phyloP scores from a whole-genome alignment of 805 yeast genomes.

The Saccharomycodes ludwigii region DNA sequence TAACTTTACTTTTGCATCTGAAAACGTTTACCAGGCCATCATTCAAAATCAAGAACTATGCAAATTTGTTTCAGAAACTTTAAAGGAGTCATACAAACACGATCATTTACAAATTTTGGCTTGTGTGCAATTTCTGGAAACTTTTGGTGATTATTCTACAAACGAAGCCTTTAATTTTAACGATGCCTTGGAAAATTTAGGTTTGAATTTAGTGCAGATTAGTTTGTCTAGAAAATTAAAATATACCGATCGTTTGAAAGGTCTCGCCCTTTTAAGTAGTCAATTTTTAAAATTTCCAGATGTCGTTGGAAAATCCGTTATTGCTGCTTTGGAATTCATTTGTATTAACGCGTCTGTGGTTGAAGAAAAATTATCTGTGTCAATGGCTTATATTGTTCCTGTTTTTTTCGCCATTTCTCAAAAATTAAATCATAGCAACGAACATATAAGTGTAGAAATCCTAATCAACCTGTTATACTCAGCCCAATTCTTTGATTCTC shows the following conservation, averaged over 20 bases:
- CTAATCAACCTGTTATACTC: slow-evolving; percentile 31
- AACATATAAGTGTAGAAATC: slow-evolving; percentile 18
- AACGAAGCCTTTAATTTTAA: neutral
- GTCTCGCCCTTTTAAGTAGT: slow-evolving; percentile 22
- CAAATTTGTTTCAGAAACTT: slow-evolving; percentile 23
- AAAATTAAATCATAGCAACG: slow-evolving; percentile 15
- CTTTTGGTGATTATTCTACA: neutral
- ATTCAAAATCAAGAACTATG: slow-evolving; percentile 15
- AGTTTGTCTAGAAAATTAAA: slow-evolving; percentile 30
- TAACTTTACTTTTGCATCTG: slow-evolving; percentile 17
- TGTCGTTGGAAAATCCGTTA: slow-evolving; percentile 31
- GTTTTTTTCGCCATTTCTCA: slow-evolving; percentile 29
- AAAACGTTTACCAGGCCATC: slow-evolving; percentile 40
- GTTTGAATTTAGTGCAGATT: slow-evolving; percentile 38
- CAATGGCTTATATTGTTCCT: slow-evolving; percentile 22
- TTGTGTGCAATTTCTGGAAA: slow-evolving; percentile 14
- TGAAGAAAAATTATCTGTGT: slow-evolving; percentile 19
- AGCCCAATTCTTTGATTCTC: slow-evolving; percentile 30
- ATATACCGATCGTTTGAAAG: slow-evolving; percentile 24
- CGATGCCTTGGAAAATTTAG: slow-evolving; percentile 19
- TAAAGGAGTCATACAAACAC: slow-evolving; percentile 26
- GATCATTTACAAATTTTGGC: slow-evolving; percentile 25
- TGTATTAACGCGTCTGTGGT: neutral
- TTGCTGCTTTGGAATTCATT: slow-evolving; percentile 24
- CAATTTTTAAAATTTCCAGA: slow-evolving; percentile 27